Evolutionary conservation across 2,329 filamentous ascomycete species (phyloP), one percentile per base, ranked within the genome.

Genomic region (Neofusicoccum parvum): DNA sequence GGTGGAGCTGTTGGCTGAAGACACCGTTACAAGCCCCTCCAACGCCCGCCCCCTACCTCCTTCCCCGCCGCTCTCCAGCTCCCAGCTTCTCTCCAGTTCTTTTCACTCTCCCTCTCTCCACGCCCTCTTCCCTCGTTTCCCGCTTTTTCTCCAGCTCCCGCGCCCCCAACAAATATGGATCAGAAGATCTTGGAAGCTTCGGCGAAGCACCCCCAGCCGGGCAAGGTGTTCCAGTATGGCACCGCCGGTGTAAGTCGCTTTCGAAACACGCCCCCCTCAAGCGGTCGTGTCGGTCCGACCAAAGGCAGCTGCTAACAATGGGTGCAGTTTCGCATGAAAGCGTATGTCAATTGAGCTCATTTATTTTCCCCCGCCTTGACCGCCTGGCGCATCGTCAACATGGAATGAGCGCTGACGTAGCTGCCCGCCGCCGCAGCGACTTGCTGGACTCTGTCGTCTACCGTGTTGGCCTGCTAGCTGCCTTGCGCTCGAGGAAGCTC

Each of bases 361-460:
- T 62, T 66, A 66, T 64, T 65, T 54, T 68, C 67, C 70, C 70
- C 72, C 69, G 72, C 66, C 32, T 20, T 46, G 56, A 34, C 20
- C 48, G 48, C 48, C 27, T 34, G 43, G 23, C 32, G 48, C 46
- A 63, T 51, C 58, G 67, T 70, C 68, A 69, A 72, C 73, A 74
- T 76, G 70, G 45, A 62, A 74, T 67, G 53, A 67, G 69, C 67
- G 71, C 81, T 76, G 74, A 77, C 69, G 39, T 66, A 27, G 23
- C 41, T 51, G 34, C 36, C 36, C 36, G 20, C 45, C 32, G 45
- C 67, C 64, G 68, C 73, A 88, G 86, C 66, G 90, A 93, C 73
- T 86, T 96, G 65, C 90, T 98, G 73, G 92, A 96, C 76, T 95
- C 92, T 41, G 92, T 99, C 69, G 88, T 96, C 71, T 97, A 94